Base-by-base conservation (phyloP, 345 rosid genomes). In the Acer saccharum region DNA sequence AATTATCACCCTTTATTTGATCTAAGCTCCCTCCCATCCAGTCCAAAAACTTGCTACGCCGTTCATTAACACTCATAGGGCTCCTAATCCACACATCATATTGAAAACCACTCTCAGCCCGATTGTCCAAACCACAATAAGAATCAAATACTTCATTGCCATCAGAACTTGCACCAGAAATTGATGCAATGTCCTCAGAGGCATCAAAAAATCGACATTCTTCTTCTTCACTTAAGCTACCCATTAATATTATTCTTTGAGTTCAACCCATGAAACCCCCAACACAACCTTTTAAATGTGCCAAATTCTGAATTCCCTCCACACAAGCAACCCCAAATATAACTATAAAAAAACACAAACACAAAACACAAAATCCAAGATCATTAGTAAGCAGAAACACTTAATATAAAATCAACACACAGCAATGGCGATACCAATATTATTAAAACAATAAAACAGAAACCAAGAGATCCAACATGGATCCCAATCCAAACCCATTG, bases 401-500 rank as follows among this genome's bases (percentile, higher is more conserved):
- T 71, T 73, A 71, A 74, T 74, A 74, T 63, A 70, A 78, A 76
- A 76, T 29, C 55, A 83, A 65, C 65, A 74, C 50, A 71, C 48
- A 75, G 61, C 60, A 65, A 66, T 72, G 65, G 63, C 50, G 72
- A 72, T 27, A 66, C 81, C 75, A 78, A 71, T 21, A 70, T 71
- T 21, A 70, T 71, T 46, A 67, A 43, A 50, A 75, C 6, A 68
- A 64, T 69, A 61, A 74, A 57, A 74, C 78, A 75, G n/a, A 88
- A 86, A 76, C 82, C 87, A 86, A 84, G 83, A 88, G 84, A 95
- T 88, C 94, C 88, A 89, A 86, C 92, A 91, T 85, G 85, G 96
- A 93, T 95, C 96, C 94, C 98, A 82, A 91, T 83, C 89, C 83
- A 86, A 71, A 84, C 82, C 80, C 90, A 84, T 81, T 87, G 98